Evolutionary conservation across 2,329 filamentous ascomycete species (phyloP).

Genomic region (Malbranchea zuffiana): DNA sequence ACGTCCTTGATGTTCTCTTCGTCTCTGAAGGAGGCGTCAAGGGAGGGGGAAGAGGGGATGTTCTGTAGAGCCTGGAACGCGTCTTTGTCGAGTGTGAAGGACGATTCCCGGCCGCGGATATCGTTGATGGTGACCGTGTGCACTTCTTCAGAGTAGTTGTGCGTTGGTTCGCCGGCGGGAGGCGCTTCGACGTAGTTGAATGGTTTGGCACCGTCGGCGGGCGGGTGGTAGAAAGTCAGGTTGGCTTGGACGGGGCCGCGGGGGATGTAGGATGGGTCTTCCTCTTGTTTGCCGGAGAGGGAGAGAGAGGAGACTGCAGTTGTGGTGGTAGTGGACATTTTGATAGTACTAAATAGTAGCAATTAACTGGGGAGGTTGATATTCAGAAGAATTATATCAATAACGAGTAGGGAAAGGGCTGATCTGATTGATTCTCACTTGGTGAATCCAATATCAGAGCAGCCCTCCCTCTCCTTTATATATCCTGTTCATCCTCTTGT

Average conservation of each 20-base stretch:
- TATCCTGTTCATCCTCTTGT: no score
- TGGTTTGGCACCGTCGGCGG: conserved; percentile 48
- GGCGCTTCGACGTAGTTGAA: conserved; percentile 58
- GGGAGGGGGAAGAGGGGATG: conserved; percentile 45
- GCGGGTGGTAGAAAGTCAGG: conserved; percentile 56
- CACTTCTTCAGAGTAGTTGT: conserved; percentile 49
- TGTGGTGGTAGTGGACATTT: conserved; percentile 22
- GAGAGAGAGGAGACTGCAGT: conserved; percentile 18
- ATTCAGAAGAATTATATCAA: no score
- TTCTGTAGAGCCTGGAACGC: conserved; percentile 58
- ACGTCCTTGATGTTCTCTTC: conserved; percentile 56
- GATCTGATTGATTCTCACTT: no score
- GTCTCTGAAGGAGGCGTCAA: conserved; percentile 52
- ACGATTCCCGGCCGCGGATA: conserved; percentile 57
- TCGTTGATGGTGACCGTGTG: conserved; percentile 55
- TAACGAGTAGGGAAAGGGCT: no score
- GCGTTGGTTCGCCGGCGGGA: conserved; percentile 47
- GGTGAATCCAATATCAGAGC: no score
- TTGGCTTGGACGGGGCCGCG: conserved; percentile 51
- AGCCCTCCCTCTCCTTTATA: no score
- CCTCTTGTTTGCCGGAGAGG: conserved; percentile 19
- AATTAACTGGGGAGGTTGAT: no score
- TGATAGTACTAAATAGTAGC: no score
- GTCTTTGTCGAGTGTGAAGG: conserved; percentile 59
- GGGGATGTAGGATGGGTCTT: conserved; percentile 34